Conservation (phyloP, 129 eudicot genomes). For the Sambucus nigra region DNA sequence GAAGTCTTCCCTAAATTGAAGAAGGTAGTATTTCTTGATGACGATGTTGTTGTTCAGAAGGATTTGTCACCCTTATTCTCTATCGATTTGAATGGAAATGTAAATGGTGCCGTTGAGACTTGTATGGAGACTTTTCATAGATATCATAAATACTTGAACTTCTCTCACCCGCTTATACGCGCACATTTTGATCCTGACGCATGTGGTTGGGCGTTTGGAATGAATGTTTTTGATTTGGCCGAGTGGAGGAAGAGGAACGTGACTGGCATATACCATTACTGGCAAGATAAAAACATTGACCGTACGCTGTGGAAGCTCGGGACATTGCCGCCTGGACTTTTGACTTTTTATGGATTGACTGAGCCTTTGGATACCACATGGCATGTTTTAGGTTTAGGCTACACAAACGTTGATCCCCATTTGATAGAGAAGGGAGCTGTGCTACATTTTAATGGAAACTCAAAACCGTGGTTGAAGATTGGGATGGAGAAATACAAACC, state of each 20-base stretch:
- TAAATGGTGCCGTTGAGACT: conserved; percentile 53
- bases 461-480: conserved; percentile 54
- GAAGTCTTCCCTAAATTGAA: conserved; percentile 43
- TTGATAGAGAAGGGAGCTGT: conserved; percentile 48
- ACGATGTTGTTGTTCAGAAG: conserved; percentile 51
- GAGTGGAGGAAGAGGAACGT: conserved; percentile 50
- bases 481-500: conserved; percentile 42
- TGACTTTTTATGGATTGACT: conserved; percentile 48
- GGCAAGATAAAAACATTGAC: conserved; percentile 50
- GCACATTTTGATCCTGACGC: conserved; percentile 53
- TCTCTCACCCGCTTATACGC: conserved; percentile 41
- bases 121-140: conserved; percentile 52
- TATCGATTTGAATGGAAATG: conserved; percentile 39
- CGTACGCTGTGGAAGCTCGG: conserved; percentile 55
- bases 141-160: conserved; percentile 43
- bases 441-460: conserved; percentile 46
- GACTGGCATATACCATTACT: conserved; percentile 45
- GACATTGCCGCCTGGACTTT: conserved; percentile 53
- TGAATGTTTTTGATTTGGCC: conserved; percentile 50
- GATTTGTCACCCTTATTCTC: conserved; percentile 37
- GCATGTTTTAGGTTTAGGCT: conserved; percentile 64
- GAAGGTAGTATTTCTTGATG: conserved; percentile 51
- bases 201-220: conserved; percentile 60
- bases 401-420: conserved; percentile 29
- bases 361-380: conserved; percentile 44